Percentiles rank a stretch among this genome's conserved stretches.
phyloP scores from a whole-genome alignment of 805 yeast species.

The Candida chilensis region DNA sequence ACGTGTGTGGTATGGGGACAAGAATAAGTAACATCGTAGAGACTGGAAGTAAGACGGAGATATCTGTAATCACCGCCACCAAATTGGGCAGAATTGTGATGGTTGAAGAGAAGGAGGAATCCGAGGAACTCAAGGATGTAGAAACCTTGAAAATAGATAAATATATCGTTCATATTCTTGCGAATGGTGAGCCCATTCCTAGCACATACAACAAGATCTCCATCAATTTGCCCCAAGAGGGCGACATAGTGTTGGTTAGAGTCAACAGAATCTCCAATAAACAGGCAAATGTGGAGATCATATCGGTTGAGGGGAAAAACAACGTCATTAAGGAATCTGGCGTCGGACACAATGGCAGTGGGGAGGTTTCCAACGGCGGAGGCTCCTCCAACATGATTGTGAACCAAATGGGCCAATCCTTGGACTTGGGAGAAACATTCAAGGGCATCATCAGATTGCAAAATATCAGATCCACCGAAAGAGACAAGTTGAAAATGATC shows the following conservation, averaged over 20 bases:
- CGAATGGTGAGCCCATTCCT: too few relatives aligned
- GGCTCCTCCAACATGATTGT: too few relatives aligned
- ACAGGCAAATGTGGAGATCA: slow-evolving; percentile 74
- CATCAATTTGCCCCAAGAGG: slow-evolving; percentile 67
- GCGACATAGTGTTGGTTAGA: slow-evolving; percentile 72
- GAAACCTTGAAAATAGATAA: too few relatives aligned
- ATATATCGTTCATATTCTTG: too few relatives aligned
- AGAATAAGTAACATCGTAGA: too few relatives aligned
- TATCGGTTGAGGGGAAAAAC: slow-evolving; percentile 54
- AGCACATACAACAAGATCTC: too few relatives aligned
- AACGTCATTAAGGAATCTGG: slow-evolving; percentile 54
- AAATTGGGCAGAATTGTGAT: neutral
- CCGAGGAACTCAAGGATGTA: slow-evolving; percentile 4
- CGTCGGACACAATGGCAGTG: slow-evolving; percentile 45
- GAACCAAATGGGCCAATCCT: too few relatives aligned
- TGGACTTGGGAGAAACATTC: slow-evolving; percentile 81
- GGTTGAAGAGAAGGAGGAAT: slow-evolving; percentile 5
- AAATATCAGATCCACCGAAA: slow-evolving; percentile 84
- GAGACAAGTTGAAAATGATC: slow-evolving; percentile 75
- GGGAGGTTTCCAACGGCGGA: slow-evolving; percentile 25
- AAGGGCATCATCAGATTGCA: slow-evolving; percentile 80
- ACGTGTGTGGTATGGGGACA: too few relatives aligned
- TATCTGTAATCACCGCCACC: neutral
- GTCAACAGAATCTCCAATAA: slow-evolving; percentile 57
- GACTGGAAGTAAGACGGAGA: slow-evolving; percentile 8